Base-by-base conservation (phyloP, 148 eudicot genomes). In the Oxyria digyna region DNA sequence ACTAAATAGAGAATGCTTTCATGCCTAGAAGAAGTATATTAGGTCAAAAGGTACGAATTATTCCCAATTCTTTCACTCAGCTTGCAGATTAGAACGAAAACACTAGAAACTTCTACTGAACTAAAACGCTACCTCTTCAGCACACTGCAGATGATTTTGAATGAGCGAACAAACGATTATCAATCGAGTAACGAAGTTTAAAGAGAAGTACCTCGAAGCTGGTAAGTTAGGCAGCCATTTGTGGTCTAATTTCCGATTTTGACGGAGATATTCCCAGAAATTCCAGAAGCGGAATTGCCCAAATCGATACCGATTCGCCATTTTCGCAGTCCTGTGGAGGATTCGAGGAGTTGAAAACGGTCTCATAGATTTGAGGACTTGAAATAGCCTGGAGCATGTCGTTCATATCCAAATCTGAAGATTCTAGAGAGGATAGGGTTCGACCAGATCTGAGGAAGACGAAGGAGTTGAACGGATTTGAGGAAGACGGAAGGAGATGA, bases 191-290 rank as follows among this genome's bases (percentile, higher is more conserved):
- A 11, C 21, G 13, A 21, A 6, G 9, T 55, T 55, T 13, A 55
- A 31, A 27, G 63, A 21, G 63, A 21, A 18, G 2, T 26, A 21
- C 8, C 12, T 35, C 12, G 67, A 62, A 11, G 20, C 41, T 29
- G 67, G 67, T 13, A 11, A 31, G 2, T 62, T 35, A 35, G 67
- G 41, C 7, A 27, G 38, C 18, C 37, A 62, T 62, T 31, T n/a
- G 67, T 62, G 26, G 41, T 35, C 37, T 35, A 35, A 9, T 8
- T 11, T 35, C 40, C 23, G 67, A 31, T 29, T 62, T 62, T 2
- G 12, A 62, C 9, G 67, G 67, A 62, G 67, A 62, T 62, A 13
- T 62, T 31, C n/a, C 20, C 38, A 13, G 67, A 45, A 45, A 45
- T 15, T 45, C 50, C 18, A 15, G 50, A 31, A n/a, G n/a, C n/a